Base-by-base conservation (phyloP, 352 stramenopile species). In the Lagenidium sp. region DNA sequence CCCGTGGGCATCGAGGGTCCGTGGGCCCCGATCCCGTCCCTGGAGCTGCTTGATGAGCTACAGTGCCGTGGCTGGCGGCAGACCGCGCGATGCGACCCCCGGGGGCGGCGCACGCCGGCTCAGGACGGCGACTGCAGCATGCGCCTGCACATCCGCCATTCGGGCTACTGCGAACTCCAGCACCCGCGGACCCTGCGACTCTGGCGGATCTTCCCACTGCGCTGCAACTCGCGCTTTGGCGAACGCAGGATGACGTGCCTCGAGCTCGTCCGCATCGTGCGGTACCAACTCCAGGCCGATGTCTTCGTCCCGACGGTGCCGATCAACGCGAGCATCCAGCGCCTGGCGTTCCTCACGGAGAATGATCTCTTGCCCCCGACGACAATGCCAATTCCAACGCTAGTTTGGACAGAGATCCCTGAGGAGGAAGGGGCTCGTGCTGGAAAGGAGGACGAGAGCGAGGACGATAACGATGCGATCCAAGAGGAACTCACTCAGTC, bases 201-300 rank as follows among this genome's bases (percentile, higher is more conserved):
- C 19, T 49, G 53, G 10, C 63, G 56, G 15, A 71, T 84, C 0
- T 61, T 86, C 55, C 52, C 61, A 23, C 78, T 81, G 64, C 63
- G 82, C 56, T 86, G 74, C 41, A 55, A 82, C 39, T 84, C 68
- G 30, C 42, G n/a, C n/a, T n/a, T n/a, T n/a, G n/a, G n/a, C n/a
- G n/a, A n/a, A n/a, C 82, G n/a, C 60, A 63, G 1, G 10, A 37
- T 0, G 55, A 67, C 10, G 61, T 78, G 22, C n/a, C n/a, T n/a
- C n/a, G n/a, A n/a, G n/a, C n/a, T n/a, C n/a, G n/a, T n/a, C n/a
- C n/a, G n/a, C n/a, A n/a, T n/a, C n/a, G n/a, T n/a, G n/a, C n/a
- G n/a, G n/a, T n/a, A n/a, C n/a, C n/a, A n/a, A n/a, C n/a, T n/a
- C n/a, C n/a, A n/a, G n/a, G n/a, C n/a, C n/a, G n/a, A n/a, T n/a